Percentiles rank a stretch among this genome's conserved stretches.
These are phyloP conservation scores for Pleurostoma richardsiae DNA, from an alignment of 2,329 filamentous ascomycete genomes.

Conservation along the genomic window DNA sequence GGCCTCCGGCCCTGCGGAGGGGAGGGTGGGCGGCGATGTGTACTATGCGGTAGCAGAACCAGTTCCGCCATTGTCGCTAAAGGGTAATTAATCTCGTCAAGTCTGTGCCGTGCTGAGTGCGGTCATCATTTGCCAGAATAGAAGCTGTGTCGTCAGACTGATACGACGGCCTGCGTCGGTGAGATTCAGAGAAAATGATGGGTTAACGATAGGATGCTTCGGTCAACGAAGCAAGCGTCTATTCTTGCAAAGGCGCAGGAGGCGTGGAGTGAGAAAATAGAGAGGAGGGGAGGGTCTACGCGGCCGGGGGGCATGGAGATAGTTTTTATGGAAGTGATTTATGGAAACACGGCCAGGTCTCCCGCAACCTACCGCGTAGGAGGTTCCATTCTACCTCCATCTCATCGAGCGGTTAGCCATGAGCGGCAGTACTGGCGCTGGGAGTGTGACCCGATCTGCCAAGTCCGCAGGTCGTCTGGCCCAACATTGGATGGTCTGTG, in stretches of 20 bases:
- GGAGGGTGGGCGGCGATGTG: conserved; percentile 37
- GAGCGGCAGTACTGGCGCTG: conserved; percentile 4
- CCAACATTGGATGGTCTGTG: conserved; percentile 6
- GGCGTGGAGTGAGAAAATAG: conserved; percentile 21
- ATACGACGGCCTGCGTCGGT: conserved; percentile 25
- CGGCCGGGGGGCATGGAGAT: conserved; percentile 6
- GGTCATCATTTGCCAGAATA: conserved; percentile 19
- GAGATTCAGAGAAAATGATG: conserved; percentile 17
- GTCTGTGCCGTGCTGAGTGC: conserved; percentile 3
- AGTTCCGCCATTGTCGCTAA: conserved; percentile 43
- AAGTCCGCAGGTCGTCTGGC: conserved; percentile 2
- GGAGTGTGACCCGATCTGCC: conserved; percentile 9
- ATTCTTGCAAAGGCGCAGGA: conserved; percentile 22
- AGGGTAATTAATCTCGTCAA: conserved; percentile 14
- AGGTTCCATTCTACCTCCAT: conserved; percentile 2
- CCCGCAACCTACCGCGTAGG: conserved; percentile 1
- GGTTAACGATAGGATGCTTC: conserved; percentile 36
- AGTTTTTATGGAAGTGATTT: conserved; percentile 4
- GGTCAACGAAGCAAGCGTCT: conserved; percentile 35
- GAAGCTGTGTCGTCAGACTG: conserved; percentile 13
- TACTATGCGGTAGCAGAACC: conserved; percentile 30
- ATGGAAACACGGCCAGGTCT: background rate
- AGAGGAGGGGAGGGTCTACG: conserved; percentile 14
- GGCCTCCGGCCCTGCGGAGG: conserved; percentile 53
- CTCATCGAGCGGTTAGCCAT: conserved; percentile 7